phyloP scores from a whole-genome alignment of 2,329 filamentous ascomycete genomes.

The Ambrosiella xylebori region DNA sequence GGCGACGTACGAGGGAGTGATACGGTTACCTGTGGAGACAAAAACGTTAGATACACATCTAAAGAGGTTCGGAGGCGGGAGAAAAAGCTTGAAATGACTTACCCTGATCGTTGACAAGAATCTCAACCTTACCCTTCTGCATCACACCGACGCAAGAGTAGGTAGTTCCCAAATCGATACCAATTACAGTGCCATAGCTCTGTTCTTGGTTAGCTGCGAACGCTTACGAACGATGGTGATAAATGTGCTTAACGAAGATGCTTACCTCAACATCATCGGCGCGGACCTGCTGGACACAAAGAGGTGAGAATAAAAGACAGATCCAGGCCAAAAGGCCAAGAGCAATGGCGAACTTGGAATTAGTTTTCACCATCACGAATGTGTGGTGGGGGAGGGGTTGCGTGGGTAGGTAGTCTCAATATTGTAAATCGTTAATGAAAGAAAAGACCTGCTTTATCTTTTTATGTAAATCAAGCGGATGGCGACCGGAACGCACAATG shows the following conservation, averaged over 20 bases:
- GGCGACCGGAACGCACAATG: conserved; percentile 10
- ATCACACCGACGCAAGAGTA: conserved; percentile 86
- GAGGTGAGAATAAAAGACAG: conserved; percentile 69
- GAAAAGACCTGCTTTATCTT: conserved; percentile 14
- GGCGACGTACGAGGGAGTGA: conserved; percentile 86
- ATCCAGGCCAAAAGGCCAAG: conserved; percentile 87
- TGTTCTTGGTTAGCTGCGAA: neutral
- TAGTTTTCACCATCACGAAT: conserved; percentile 35
- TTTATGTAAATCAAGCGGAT: neutral
- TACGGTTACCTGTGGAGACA: conserved; percentile 53
- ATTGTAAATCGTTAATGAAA: conserved; percentile 9
- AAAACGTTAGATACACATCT: neutral
- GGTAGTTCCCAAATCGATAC: conserved; percentile 87
- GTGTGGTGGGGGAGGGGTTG: conserved; percentile 15
- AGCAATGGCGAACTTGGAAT: conserved; percentile 56
- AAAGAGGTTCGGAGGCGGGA: neutral
- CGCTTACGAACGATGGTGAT: neutral
- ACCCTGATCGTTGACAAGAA: conserved; percentile 81
- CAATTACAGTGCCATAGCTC: conserved; percentile 75
- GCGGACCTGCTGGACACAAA: conserved; percentile 64
- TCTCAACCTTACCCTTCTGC: conserved; percentile 89
- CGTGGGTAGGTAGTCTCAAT: neutral
- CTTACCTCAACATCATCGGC: conserved; percentile 48
- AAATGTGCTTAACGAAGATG: neutral
- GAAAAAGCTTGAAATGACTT: neutral